Evolutionary conservation across 2,329 filamentous ascomycete genomes (phyloP).

Genomic region (Diaporthe australafricana): DNA sequence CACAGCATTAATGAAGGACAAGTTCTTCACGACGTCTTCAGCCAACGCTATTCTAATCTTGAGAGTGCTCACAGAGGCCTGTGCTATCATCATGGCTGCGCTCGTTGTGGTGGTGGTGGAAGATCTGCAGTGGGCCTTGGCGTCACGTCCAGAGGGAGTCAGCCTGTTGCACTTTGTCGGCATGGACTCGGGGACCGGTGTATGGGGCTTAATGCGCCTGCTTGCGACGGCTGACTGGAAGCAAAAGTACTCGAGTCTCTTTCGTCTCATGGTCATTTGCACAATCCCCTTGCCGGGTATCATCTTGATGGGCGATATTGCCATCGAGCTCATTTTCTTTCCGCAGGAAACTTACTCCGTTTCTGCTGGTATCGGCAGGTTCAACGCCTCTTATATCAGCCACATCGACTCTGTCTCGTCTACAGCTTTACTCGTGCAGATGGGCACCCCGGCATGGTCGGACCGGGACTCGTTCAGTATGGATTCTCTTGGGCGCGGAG

Average conservation of each 20-base stretch:
- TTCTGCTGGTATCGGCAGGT: slow-evolving; percentile 18
- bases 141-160: slow-evolving; percentile 30
- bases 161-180: slow-evolving; percentile 33
- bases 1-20: slow-evolving; percentile 21
- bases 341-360: slow-evolving; percentile 21
- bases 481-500: slow-evolving; percentile 17
- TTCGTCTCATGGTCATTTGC: slow-evolving; percentile 29
- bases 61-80: slow-evolving; percentile 25
- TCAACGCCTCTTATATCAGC: slow-evolving; percentile 23
- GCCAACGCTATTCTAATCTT: slow-evolving; percentile 27
- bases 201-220: slow-evolving; percentile 28
- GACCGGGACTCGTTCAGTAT: slow-evolving; percentile 17
- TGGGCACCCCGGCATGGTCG: slow-evolving; percentile 28
- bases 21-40: slow-evolving; percentile 29
- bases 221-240: slow-evolving; percentile 29
- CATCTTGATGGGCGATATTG: slow-evolving; percentile 30
- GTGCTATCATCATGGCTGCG: slow-evolving; percentile 21
- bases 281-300: slow-evolving; percentile 25
- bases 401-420: slow-evolving; percentile 12
- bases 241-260: slow-evolving; percentile 31
- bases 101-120: slow-evolving; percentile 28
- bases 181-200: slow-evolving; percentile 26
- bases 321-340: slow-evolving; percentile 28
- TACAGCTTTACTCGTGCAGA: slow-evolving; percentile 24
- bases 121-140: slow-evolving; percentile 32